Conservation (phyloP, 148 eudicot genomes). For the Silene uniflora region DNA sequence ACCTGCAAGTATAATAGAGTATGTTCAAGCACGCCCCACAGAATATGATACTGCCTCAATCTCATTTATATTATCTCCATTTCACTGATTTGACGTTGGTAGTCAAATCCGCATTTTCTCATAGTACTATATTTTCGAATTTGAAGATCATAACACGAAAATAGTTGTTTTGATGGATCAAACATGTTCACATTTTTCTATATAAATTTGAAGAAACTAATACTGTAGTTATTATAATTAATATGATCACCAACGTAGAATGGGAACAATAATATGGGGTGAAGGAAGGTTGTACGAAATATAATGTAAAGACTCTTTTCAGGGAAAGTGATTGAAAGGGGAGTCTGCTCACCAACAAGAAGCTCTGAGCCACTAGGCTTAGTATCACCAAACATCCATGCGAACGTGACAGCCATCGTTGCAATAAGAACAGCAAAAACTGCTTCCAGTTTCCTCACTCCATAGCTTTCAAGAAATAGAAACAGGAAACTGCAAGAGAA, state of each 20-base stretch:
- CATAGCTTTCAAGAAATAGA: constrained; percentile 85
- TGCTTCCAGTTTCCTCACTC: constrained; percentile 95
- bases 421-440: constrained; percentile 92
- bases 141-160: too few relatives aligned
- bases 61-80: too few relatives aligned
- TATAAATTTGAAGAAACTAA: too few relatives aligned
- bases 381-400: constrained; percentile 98
- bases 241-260: too few relatives aligned
- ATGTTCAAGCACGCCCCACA: neutral
- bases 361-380: constrained; percentile 83
- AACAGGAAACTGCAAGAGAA: constrained; percentile 62
- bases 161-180: too few relatives aligned
- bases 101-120: neutral
- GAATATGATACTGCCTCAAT: neutral
- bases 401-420: constrained; percentile 83
- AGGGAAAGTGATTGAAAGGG: neutral
- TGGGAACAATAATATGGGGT: neutral
- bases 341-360: constrained; percentile 51
- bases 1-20: constrained; percentile 39
- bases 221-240: too few relatives aligned
- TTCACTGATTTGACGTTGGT: neutral
- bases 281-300: too few relatives aligned
- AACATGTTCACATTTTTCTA: too few relatives aligned
- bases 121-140: too few relatives aligned
- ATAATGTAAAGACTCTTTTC: neutral